Percentiles rank a stretch among this genome's conserved stretches.
phyloP scores from a whole-genome alignment of 2,329 filamentous ascomycete species.

The Ophiosphaerella narmari region DNA sequence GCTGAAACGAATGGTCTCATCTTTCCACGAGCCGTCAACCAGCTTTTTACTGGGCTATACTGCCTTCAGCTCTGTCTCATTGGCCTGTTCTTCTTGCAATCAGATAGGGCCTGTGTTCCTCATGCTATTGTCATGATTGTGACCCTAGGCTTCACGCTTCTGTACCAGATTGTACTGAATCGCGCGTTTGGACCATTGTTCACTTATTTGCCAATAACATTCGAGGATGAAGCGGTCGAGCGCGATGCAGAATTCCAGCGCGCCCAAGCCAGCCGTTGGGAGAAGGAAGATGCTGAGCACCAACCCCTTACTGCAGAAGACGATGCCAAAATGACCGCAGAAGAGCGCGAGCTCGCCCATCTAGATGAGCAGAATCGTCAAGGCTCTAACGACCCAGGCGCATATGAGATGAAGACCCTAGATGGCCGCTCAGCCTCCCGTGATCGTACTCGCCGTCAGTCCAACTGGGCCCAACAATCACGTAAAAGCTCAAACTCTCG shows the following conservation, averaged over 20 bases:
- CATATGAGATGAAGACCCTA: slow-evolving; percentile 37
- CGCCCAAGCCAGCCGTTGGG: slow-evolving; percentile 73
- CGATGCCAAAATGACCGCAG: slow-evolving; percentile 33
- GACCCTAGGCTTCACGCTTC: slow-evolving; percentile 67
- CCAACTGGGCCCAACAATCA: slow-evolving; percentile 37
- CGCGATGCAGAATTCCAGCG: slow-evolving; percentile 87
- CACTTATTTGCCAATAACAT: slow-evolving; percentile 87
- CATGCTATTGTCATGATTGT: slow-evolving; percentile 89
- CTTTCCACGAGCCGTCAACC: slow-evolving; percentile 91
- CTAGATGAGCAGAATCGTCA: slow-evolving; percentile 32
- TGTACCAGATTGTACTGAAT: slow-evolving; percentile 84
- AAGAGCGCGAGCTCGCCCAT: slow-evolving; percentile 39
- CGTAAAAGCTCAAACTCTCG: slow-evolving; percentile 34
- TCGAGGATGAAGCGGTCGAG: slow-evolving; percentile 93
- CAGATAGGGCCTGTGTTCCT: slow-evolving; percentile 67
- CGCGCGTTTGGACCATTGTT: slow-evolving; percentile 82
- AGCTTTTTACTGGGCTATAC: slow-evolving; percentile 92
- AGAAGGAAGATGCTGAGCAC: slow-evolving; percentile 58
- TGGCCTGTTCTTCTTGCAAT: slow-evolving; percentile 83
- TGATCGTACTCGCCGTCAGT: slow-evolving; percentile 21
- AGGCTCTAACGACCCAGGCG: slow-evolving; percentile 15
- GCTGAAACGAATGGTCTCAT: slow-evolving; percentile 90
- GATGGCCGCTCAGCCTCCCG: slow-evolving; percentile 20
- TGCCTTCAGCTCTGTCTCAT: slow-evolving; percentile 91
- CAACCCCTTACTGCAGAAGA: slow-evolving; percentile 44